phyloP scores from a whole-genome alignment of 768 basidiomycete species.

The Symmetrospora coprosmae region DNA sequence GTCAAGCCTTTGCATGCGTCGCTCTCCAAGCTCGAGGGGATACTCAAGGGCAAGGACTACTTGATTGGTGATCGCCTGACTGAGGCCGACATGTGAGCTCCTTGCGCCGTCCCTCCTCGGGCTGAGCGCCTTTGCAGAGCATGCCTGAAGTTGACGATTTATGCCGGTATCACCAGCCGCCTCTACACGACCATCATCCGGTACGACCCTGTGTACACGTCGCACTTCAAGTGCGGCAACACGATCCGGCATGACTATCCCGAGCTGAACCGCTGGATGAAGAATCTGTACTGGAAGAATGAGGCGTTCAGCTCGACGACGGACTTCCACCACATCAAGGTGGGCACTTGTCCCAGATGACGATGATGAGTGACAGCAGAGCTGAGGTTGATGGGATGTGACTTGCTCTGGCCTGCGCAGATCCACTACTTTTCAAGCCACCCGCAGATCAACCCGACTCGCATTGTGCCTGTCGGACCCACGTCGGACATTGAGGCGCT shows the following conservation, averaged over 20 bases:
- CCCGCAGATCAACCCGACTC: conserved; percentile 51
- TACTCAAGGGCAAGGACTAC: conserved; percentile 62
- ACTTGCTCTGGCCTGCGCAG: background rate
- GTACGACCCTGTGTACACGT: conserved; percentile 77
- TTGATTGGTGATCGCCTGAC: conserved; percentile 70
- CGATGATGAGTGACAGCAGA: background rate
- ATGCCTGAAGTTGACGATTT: background rate
- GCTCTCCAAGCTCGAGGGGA: conserved; percentile 65
- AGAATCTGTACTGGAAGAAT: conserved; percentile 80
- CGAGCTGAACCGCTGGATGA: conserved; percentile 62
- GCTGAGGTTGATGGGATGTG: background rate
- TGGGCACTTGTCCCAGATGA: conserved; percentile 36
- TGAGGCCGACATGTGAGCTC: conserved; percentile 42
- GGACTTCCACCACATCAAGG: conserved; percentile 77
- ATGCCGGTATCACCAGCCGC: conserved; percentile 50
- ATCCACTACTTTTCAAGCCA: conserved; percentile 22
- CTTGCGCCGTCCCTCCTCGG: no score
- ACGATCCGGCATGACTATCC: conserved; percentile 57
- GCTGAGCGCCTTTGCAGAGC: no score
- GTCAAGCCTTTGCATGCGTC: conserved; percentile 60
- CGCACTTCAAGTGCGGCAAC: conserved; percentile 89
- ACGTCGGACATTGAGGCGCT: background rate
- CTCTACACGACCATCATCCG: conserved; percentile 87
- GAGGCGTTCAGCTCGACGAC: conserved; percentile 75
- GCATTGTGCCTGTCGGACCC: conserved; percentile 48